Evolutionary conservation across 2,329 filamentous ascomycete species (phyloP), one percentile per base, ranked within the genome.

Genomic region (Gnomoniopsis smithogilvyi): DNA sequence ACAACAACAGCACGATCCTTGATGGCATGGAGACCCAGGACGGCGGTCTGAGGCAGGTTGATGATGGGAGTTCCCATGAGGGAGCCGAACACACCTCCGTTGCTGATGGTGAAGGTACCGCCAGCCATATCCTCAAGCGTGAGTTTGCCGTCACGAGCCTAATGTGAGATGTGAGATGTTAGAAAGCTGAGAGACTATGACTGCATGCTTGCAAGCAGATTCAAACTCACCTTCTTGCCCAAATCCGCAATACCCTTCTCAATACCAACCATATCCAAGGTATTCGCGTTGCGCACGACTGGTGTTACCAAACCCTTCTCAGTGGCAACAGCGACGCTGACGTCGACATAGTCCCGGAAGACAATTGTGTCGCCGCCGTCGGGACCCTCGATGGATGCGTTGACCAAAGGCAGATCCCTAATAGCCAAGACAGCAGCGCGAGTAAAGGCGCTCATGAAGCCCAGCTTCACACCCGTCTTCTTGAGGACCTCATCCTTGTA

Each of bases 91-190:
- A 99, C 94, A 67, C 95, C 95, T 60, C 95, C 90, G 73, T 97
- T 98, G 81, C 90, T 95, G 79, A 97, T 97, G 62, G 95, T 98
- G 76, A 97, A 99, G 38, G 94, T 97, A 64, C 95, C 95, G 62
- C 95, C 95, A 62, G 95, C 95, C 92, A 99, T 97, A 73, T 99
- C 95, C 78, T 99, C 95, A 68, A 99, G 97, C 2, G 95, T 98
- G 65, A 99, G 84, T 79, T 98, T 98, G 74, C 90, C 89, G 72
- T 97, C 93, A 64, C 95, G 91, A 64, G 95, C 95, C 91, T 93
- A 51, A 17, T 33, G 11, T 10, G 45, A 12, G 11, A 47, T 24
- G 11, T 10, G 45, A 12, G 11, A 47, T 24, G 45, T 47, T 19
- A 47, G 24, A 6, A 15, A 46, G 45, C 50, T 15, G 46, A 46